Conservation (phyloP, 116 monocot species). For the Trichopus zeylanicus region DNA sequence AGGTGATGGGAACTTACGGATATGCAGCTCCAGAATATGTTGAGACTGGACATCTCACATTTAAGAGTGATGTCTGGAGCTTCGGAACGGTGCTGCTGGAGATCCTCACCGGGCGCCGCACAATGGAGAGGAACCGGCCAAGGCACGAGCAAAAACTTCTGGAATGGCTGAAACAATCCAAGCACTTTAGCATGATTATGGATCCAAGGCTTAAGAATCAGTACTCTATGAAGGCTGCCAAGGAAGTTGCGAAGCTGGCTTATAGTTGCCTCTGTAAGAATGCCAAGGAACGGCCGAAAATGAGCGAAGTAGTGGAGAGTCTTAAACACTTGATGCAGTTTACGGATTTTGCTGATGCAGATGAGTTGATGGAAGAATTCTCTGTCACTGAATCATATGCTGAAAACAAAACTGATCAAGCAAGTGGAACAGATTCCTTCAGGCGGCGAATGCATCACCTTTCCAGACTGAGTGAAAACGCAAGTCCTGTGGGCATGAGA, state of each 20-base stretch:
- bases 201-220: too few relatives aligned
- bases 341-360: conserved; percentile 4
- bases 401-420: neutral
- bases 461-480: conserved; percentile 13
- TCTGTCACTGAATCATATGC: conserved; percentile 1
- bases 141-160: too few relatives aligned
- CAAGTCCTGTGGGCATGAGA: conserved; percentile 5
- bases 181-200: too few relatives aligned
- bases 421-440: neutral
- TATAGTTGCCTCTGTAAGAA: conserved; percentile 33
- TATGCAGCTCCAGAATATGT: conserved; percentile 6
- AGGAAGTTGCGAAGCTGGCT: conserved; percentile 38
- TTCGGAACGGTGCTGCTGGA: conserved; percentile 6
- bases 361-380: conserved; percentile 3
- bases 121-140: conserved; percentile 6
- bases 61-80: conserved; percentile 1
- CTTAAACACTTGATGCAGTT: conserved; percentile 19
- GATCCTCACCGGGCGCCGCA: conserved; percentile 2
- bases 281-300: conserved; percentile 42
- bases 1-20: conserved; percentile 8
- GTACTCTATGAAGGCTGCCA: conserved; percentile 28
- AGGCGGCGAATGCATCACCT: conserved; percentile 22
- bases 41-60: conserved; percentile 4
- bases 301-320: conserved; percentile 35
- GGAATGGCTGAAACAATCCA: too few relatives aligned